Evolutionary conservation across 2,329 filamentous ascomycete species (phyloP).

Genomic region (Colletotrichum tofieldiae): DNA sequence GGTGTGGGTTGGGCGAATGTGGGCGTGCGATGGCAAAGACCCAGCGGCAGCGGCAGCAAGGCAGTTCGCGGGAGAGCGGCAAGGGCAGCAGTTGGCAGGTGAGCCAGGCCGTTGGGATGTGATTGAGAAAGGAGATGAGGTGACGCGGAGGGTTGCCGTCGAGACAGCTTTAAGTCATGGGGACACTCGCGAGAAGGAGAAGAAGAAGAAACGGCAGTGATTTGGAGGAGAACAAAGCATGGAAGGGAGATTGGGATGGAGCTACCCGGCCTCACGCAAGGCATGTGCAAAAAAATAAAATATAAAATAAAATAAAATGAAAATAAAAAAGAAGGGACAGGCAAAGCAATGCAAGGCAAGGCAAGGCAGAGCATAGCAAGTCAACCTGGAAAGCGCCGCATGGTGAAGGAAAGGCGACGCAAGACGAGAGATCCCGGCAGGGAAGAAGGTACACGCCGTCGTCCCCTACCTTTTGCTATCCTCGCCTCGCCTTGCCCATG

Average conservation of each 20-base stretch:
- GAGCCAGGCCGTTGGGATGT: constrained; percentile 36
- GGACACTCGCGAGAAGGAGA: constrained; percentile 27
- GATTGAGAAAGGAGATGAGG: constrained; percentile 18
- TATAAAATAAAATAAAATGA: neutral
- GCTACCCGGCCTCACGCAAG: constrained; percentile 25
- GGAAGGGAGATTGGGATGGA: constrained; percentile 40
- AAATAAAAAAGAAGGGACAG: neutral
- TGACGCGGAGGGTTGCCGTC: constrained; percentile 28
- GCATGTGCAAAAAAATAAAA: constrained; percentile 9
- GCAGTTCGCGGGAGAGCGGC: constrained; percentile 27
- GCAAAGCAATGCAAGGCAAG: neutral
- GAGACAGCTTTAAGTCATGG: constrained; percentile 41
- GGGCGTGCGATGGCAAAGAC: constrained; percentile 22
- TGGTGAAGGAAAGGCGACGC: constrained; percentile 12
- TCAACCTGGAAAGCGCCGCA: constrained; percentile 2
- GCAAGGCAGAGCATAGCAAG: constrained; percentile 7
- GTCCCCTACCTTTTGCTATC: constrained; percentile 20
- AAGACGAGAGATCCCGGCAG: constrained; percentile 25
- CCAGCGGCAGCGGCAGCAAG: neutral
- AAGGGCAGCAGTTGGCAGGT: constrained; percentile 30
- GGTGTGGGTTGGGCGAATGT: constrained; percentile 8
- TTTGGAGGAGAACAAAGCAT: constrained; percentile 31
- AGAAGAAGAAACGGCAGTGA: constrained; percentile 27
- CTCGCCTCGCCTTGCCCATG: constrained; percentile 1
- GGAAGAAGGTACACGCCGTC: constrained; percentile 28